Base-by-base conservation (phyloP, 768 basidiomycete species). In the Boletus sp. region DNA sequence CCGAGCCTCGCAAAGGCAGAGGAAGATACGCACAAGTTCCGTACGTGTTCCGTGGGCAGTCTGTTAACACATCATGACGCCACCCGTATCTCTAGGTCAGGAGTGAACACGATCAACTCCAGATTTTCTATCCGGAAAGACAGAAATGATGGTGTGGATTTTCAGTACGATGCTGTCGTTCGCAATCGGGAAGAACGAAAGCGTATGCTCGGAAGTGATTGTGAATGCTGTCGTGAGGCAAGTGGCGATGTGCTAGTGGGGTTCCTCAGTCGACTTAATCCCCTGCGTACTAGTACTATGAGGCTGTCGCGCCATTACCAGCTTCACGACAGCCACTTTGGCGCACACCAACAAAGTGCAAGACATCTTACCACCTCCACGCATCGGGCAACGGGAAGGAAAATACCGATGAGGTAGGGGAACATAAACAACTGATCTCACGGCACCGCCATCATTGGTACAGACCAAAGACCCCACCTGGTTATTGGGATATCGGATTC, bases 401-500 rank as follows among this genome's bases (percentile, higher is more conserved):
- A 39, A 73, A 70, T 30, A 44, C 42, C 63, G 56, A 78, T 71
- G 64, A 60, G 1, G 66, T 72, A 41, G 72, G 72, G 13, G 71
- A 76, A n/a, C 90, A 89, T 65, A 83, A 82, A 70, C 79, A 88
- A 57, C 72, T 76, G 7, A 85, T 91, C 47, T 90, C 87, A 35
- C 77, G 85, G 30, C 89, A 91, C 67, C 78, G 87, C 15, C 78
- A 84, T 54, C 78, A 84, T 19, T 92, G 88, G 89, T 77, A 76
- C 29, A 77, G 83, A 43, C 77, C 84, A 1, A 79, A 76, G 47
- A 93, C 91, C 2, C 94, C 94, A 11, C 92, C 91, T 1, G 84
- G 83, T 15, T 96, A 90, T 70, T 95, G 93, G 90, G 78, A 86
- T 52, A 93, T 95, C 53, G 92, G 88, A 1, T 95, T 98, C 66